These are phyloP conservation scores for Fagopyrum tataricum DNA, from an alignment of 148 eudicot genomes.

Conservation along the genomic window DNA sequence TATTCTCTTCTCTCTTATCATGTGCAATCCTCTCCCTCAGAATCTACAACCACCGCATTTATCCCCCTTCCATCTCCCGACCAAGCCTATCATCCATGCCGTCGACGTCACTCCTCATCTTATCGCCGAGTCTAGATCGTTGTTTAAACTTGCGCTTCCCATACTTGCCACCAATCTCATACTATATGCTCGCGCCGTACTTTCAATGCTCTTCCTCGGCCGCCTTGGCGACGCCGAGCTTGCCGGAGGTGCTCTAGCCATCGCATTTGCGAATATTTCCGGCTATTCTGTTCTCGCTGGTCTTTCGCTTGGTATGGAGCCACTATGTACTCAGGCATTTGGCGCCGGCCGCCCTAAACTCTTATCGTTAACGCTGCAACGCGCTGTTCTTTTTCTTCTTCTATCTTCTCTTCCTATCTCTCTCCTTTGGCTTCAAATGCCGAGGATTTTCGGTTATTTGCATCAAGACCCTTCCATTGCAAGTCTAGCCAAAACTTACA, in stretches of 20 bases:
- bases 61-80: neutral
- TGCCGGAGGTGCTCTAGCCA: conserved; percentile 77
- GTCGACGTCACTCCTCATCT: neutral
- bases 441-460: conserved; percentile 27
- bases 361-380: conserved; percentile 59
- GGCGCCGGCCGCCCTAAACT: conserved; percentile 55
- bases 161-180: conserved; percentile 5
- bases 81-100: neutral
- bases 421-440: conserved; percentile 45
- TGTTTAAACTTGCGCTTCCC: neutral
- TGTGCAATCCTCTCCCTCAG: neutral
- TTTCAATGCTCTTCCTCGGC: conserved; percentile 54
- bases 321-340: conserved; percentile 73
- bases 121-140: neutral
- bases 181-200: conserved; percentile 5
- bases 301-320: conserved; percentile 74
- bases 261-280: conserved; percentile 76
- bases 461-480: conserved; percentile 45
- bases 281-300: conserved; percentile 87
- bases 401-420: conserved; percentile 48
- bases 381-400: conserved; percentile 50
- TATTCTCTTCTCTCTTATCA: neutral
- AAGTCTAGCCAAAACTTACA: conserved; percentile 39
- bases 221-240: conserved; percentile 51
- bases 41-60: neutral